Evolutionary conservation across 495 filamentous ascomycete genomes (phyloP).

Genomic region (Tuber indicum): DNA sequence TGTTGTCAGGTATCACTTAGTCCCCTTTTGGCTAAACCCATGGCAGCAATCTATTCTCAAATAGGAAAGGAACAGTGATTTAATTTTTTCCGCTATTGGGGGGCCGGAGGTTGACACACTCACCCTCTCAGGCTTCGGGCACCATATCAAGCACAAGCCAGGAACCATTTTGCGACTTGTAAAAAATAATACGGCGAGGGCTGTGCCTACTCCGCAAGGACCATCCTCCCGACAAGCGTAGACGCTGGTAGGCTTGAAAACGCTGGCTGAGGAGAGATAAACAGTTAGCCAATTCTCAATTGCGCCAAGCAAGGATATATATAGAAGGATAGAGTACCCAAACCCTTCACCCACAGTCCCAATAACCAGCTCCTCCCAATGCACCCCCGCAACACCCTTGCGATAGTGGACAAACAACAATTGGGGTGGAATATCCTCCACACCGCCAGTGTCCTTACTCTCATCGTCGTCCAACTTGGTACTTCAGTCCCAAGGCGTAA

Average conservation of each 20-base stretch:
- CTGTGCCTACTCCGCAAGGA: neutral
- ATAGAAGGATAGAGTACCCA: no score
- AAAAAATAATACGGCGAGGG: neutral
- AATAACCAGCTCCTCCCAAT: constrained; percentile 52
- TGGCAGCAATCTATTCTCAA: no score
- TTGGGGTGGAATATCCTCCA: constrained; percentile 86
- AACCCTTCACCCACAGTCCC: no score
- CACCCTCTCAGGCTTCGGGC: no score
- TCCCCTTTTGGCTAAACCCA: no score
- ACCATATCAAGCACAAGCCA: no score
- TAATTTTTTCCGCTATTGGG: no score
- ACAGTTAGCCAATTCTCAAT: no score
- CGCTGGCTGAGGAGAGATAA: constrained; percentile 42
- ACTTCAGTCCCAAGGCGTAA: constrained; percentile 45
- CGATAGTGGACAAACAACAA: constrained; percentile 94
- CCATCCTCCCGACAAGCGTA: constrained; percentile 30
- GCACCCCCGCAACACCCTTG: constrained; percentile 54
- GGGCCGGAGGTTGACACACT: no score
- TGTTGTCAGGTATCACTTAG: no score
- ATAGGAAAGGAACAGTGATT: no score
- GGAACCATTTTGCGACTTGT: neutral
- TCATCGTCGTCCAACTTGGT: constrained; percentile 83
- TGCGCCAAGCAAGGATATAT: no score
- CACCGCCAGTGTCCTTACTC: constrained; percentile 75
- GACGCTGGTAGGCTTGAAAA: constrained; percentile 64